Evolutionary conservation across 2,329 filamentous ascomycete species (phyloP), one percentile per base, ranked within the genome.

Genomic region (Pezizomycotina sp.): DNA sequence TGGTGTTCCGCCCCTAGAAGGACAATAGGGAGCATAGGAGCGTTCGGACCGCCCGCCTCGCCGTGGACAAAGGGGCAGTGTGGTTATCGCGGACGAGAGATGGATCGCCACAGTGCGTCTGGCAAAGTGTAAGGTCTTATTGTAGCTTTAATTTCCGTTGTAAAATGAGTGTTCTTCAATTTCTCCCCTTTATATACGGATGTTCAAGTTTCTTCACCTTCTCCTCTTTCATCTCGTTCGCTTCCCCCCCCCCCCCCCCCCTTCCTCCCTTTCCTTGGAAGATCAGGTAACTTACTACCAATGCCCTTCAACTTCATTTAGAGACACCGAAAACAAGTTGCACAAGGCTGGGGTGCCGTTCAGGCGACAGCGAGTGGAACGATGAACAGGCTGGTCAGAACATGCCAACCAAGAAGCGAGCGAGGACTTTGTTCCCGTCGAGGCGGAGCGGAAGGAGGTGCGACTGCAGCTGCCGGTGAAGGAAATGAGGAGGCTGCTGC

Each of bases 341-440:
- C 74, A 56, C 79, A 86, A 60, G 78, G 80, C 53, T 95, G 86
- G 83, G 89, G 86, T 53, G 75, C 71, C 55, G 68, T 69, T 52
- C 77, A 81, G 56, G 89, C 83, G 54, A 75, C 46, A 77, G 77
- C 56, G 82, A 91, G 64, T 74, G 78, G 63, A 78, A 78, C 56
- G 89, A 95, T 54, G 89, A 95, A 69, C 72, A 81, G 62, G 82
- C 77, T 52, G 89, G 78, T 52, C 83, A 91, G 60, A 77, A 72
- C 52, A 91, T 52, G 89, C 89, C 50, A 70, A 81, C 62, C 65
- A 68, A 48, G 86, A 95, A 56, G 70, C 81, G 63, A 82, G 78
- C 63, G 69, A 66, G 50, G 70, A 65, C 47, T 62, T 59, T 56
- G 57, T 55, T 46, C 60, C 58, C 41, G 58, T 62, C 47, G 59